phyloP scores from a whole-genome alignment of 129 eudicot genomes.

The Pulicaria dysenterica region DNA sequence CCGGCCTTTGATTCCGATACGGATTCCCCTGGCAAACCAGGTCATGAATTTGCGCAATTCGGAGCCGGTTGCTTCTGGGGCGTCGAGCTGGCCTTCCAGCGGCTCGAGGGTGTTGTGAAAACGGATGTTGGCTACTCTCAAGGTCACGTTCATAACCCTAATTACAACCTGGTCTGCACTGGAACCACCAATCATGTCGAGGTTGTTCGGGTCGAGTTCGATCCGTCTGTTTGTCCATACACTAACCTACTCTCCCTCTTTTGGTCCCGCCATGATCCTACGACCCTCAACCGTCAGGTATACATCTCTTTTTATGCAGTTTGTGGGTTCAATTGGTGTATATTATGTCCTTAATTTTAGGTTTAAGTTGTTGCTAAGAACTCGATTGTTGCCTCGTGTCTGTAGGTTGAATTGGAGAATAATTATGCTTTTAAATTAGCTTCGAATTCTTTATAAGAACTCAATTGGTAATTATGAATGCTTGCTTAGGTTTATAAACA shows the following conservation, averaged over 20 bases:
- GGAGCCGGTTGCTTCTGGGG: conserved; percentile 97
- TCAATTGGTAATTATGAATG: neutral
- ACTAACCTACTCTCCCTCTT: conserved; percentile 61
- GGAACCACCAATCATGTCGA: conserved; percentile 80
- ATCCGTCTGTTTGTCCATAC: conserved; percentile 77
- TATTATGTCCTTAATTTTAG: neutral
- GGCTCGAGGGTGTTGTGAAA: conserved; percentile 66
- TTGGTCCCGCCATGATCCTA: conserved; percentile 93
- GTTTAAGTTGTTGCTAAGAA: neutral
- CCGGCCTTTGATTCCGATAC: conserved; percentile 66
- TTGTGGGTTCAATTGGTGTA: neutral
- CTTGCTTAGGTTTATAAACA: neutral
- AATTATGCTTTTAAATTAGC: neutral
- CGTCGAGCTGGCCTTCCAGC: conserved; percentile 79
- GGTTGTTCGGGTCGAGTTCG: conserved; percentile 81
- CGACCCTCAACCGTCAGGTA: conserved; percentile 95
- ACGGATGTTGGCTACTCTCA: conserved; percentile 94
- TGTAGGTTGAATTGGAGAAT: neutral
- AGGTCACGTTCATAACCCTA: conserved; percentile 73
- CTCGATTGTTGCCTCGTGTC: neutral
- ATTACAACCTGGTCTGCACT: conserved; percentile 64
- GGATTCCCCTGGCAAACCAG: conserved; percentile 53
- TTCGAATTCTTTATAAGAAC: neutral
- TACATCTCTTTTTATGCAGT: neutral
- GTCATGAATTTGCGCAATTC: conserved; percentile 69